A percentile compares a stretch with the other conserved stretches of the same genome.
phyloP scores from a whole-genome alignment of 1,139 yeast genomes.

The Yamadazyma diospyri region DNA sequence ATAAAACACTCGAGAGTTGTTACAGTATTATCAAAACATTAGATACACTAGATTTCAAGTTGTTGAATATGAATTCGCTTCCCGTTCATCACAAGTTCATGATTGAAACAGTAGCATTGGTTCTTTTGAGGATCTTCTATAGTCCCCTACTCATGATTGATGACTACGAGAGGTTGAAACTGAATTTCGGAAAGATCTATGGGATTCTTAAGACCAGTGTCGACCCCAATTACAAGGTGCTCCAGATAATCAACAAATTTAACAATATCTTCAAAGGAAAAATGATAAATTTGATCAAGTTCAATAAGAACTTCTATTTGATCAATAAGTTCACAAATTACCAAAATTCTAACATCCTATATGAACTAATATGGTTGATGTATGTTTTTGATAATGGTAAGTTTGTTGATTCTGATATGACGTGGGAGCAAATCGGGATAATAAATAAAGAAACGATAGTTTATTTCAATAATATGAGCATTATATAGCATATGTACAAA shows the following conservation, averaged over 20 bases:
- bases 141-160: constrained; percentile 32
- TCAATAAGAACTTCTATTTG: constrained; percentile 24
- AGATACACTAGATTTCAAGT: constrained; percentile 19
- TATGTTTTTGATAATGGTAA: constrained; percentile 22
- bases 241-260: constrained; percentile 29
- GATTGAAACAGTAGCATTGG: constrained; percentile 31
- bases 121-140: constrained; percentile 33
- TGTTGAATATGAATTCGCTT: constrained; percentile 27
- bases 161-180: constrained; percentile 31
- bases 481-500: constrained; percentile 6
- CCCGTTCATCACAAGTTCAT: constrained; percentile 43
- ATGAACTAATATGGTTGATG: constrained; percentile 42
- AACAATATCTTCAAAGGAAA: constrained; percentile 18
- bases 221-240: constrained; percentile 24
- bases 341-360: constrained; percentile 36
- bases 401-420: constrained; percentile 13
- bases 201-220: constrained; percentile 18
- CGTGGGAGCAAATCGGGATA: constrained; percentile 34
- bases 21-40: constrained; percentile 24
- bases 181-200: constrained; percentile 27
- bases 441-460: constrained; percentile 20
- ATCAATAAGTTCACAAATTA: constrained; percentile 36
- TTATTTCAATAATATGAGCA: constrained; percentile 16
- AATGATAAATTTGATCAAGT: constrained; percentile 10
- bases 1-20: constrained; percentile 32